Base-by-base conservation (phyloP, 2,329 filamentous ascomycete genomes). In the Aspergillus tamarii region DNA sequence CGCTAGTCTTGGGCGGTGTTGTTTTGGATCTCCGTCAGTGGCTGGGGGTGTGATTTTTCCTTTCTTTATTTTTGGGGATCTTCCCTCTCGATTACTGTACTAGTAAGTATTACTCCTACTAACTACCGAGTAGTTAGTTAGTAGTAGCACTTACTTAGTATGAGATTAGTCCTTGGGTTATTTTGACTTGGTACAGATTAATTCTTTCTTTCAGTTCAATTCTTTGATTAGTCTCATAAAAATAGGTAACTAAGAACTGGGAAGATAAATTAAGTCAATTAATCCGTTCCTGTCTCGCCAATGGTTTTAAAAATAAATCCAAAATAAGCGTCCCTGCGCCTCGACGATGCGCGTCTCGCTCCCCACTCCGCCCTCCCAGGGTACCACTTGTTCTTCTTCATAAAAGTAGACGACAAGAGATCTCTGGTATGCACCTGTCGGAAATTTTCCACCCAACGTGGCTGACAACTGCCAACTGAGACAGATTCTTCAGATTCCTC, bases 11-110 rank as follows among this genome's bases (percentile, higher is more conserved):
- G 58, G 58, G 58, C 58, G 58, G 58, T 60, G 58, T 52, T 60
- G 58, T 60, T 50, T 41, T 59, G 57, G 43, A 59, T 59, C 45
- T 59, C 45, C 57, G 56, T 45, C 56, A 39, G 57, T 59, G 57
- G 57, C 57, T 59, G 57, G 57, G 34, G 30, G 34, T 14, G 57
- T 8, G 6, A 10, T 23, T 11, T 36, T 50, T 50, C 19, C 11
- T 48, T 36, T 36, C 21, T 28, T n/a, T 48, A 34, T 11, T 43
- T 14, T 23, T 46, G 43, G 43, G 21, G 21, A 46, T 46, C 43
- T 6, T 46, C 43, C 43, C n/a, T 43, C 36, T 34, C 19, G 41
- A 43, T 19, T 43, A 43, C 41, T n/a, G 41, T 43, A 43, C 32
- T 34, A 12, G 34, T 36, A 14, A 36, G 34, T 36, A 36, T 16